phyloP scores from a whole-genome alignment of 257 asterid species.

The Nicotiana obtusifolia region DNA sequence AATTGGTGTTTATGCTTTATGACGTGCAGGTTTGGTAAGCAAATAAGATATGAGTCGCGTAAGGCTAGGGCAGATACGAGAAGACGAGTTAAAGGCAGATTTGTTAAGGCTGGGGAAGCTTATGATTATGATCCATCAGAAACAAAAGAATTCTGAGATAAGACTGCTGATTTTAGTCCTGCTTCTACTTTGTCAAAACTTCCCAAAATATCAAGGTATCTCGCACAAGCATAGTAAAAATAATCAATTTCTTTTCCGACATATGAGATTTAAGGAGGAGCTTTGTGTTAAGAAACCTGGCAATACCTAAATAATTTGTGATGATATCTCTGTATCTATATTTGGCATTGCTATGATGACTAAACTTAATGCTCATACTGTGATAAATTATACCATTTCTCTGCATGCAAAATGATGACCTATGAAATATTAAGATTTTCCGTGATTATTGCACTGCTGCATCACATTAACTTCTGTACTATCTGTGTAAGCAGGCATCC shows the following conservation, averaged over 20 bases:
- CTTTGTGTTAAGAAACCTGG: too few species aligned
- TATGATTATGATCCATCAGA: constrained; percentile 46
- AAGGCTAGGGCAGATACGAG: constrained; percentile 93
- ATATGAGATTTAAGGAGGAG: too few species aligned
- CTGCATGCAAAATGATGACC: not conserved
- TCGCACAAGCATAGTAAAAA: not conserved
- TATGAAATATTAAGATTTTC: not conserved
- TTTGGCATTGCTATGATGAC: not conserved
- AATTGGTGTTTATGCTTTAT: not conserved
- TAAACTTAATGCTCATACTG: not conserved
- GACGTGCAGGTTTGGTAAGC: constrained; percentile 65
- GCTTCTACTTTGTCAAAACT: constrained; percentile 6
- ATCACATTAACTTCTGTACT: not conserved
- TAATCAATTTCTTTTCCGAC: not conserved
- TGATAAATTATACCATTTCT: not conserved
- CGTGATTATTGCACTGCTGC: too few species aligned
- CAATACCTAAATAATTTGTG: not conserved
- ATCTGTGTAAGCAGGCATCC: not conserved
- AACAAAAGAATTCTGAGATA: constrained; percentile 29
- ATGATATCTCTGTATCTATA: not conserved
- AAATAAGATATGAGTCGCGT: constrained; percentile 85
- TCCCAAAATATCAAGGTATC: constrained; percentile 3
- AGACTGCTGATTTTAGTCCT: not conserved
- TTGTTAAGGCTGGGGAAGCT: constrained; percentile 76
- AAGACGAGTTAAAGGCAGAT: constrained; percentile 85